A percentile compares a stretch with the other conserved stretches of the same genome.
Conservation (phyloP, 2,329 filamentous ascomycete genomes). For the Arthrobotrys sinensis region DNA sequence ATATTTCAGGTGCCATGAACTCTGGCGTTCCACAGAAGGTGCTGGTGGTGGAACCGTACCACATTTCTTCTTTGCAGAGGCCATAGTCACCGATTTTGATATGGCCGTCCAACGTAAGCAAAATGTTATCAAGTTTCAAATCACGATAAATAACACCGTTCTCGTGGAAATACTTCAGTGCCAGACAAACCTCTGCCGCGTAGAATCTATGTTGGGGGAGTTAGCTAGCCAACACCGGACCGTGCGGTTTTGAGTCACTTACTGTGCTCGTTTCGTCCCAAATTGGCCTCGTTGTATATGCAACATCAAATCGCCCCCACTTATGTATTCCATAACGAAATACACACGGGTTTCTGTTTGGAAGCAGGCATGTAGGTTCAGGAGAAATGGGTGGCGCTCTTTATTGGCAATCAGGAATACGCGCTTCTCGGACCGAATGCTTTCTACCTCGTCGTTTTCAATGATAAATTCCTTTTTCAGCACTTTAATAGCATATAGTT, state of each 20-base stretch:
- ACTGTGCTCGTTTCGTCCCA: slow-evolving; percentile 94
- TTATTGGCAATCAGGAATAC: slow-evolving; percentile 98
- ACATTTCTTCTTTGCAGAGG: slow-evolving; percentile 99
- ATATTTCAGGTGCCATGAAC: slow-evolving; percentile 97
- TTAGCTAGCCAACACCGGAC: slow-evolving; percentile 31
- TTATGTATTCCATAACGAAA: slow-evolving; percentile 99
- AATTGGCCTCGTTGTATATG: slow-evolving; percentile 98
- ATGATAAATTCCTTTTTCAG: slow-evolving; percentile 99
- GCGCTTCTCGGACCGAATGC: slow-evolving; percentile 95
- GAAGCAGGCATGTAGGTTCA: slow-evolving; percentile 97
- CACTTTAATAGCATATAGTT: slow-evolving; percentile 98
- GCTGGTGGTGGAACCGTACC: slow-evolving; percentile 95
- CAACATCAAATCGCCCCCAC: slow-evolving; percentile 97
- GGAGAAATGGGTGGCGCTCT: slow-evolving; percentile 94
- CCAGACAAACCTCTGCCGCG: slow-evolving; percentile 95
- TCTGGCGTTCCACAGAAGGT: slow-evolving; percentile 99
- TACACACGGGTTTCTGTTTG: slow-evolving; percentile 98
- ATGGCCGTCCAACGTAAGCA: slow-evolving; percentile 93
- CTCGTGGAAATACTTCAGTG: slow-evolving; percentile 98
- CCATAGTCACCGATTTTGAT: slow-evolving; percentile 99
- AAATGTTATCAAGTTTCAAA: slow-evolving; percentile 87
- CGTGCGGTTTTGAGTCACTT: slow-evolving; percentile 68
- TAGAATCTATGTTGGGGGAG: slow-evolving; percentile 78
- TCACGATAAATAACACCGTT: slow-evolving; percentile 97
- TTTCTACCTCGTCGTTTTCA: slow-evolving; percentile 98